Evolutionary conservation across 2,329 filamentous ascomycete genomes (phyloP).

Genomic region (Sarocladiaceae sp.): DNA sequence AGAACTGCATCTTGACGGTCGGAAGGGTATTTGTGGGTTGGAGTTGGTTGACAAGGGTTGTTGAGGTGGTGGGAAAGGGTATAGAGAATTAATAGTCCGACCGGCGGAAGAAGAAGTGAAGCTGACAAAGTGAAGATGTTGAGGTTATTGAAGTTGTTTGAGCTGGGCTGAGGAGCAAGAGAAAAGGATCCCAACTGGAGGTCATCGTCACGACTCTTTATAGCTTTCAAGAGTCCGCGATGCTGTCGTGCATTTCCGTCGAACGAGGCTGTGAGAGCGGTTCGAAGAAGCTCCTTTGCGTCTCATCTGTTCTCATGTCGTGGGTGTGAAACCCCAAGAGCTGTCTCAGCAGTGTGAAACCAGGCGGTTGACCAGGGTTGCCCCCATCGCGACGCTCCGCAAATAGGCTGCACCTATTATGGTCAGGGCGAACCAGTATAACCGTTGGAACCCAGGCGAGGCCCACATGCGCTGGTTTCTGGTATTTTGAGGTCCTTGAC

Average conservation of each 20-base stretch:
- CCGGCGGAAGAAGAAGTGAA: slow-evolving; percentile 10
- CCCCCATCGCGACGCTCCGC: not conserved
- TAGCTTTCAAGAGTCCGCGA: not conserved
- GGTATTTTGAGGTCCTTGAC: not conserved
- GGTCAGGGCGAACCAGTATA: slow-evolving; percentile 2
- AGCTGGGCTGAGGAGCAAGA: slow-evolving; percentile 7
- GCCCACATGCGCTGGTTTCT: not conserved
- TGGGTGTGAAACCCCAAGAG: slow-evolving; percentile 8
- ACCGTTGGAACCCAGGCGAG: not conserved
- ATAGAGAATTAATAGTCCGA: not conserved
- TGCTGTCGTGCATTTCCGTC: slow-evolving; percentile 3
- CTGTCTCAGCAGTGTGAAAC: slow-evolving; percentile 7
- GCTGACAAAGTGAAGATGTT: slow-evolving; percentile 4
- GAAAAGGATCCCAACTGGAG: not conserved
- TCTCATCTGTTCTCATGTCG: slow-evolving; percentile 5
- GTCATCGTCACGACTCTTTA: not conserved
- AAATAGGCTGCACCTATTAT: not conserved
- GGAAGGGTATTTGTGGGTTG: not conserved
- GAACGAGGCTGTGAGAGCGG: too few species aligned
- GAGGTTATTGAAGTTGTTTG: not conserved
- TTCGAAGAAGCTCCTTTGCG: not conserved
- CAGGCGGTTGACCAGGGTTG: too few species aligned
- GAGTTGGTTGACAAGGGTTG: not conserved
- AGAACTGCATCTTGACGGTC: slow-evolving; percentile 9
- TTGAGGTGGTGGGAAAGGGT: not conserved